phyloP scores from a whole-genome alignment of 225 moss, liverwort and hornwort genomes.

The Anthoceros angustus region DNA sequence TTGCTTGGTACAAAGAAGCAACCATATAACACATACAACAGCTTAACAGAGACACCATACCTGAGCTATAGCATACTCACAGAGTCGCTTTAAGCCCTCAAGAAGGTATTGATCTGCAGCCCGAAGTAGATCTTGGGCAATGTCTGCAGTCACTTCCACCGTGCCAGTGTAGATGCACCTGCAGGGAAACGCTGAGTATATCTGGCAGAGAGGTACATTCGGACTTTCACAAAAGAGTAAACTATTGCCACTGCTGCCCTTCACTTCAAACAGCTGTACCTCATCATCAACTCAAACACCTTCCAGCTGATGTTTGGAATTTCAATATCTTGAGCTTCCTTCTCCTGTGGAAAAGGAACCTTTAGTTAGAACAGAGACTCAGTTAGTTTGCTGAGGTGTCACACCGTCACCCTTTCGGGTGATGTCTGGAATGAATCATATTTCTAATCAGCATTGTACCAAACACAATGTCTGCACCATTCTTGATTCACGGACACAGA shows the following conservation, averaged over 20 bases:
- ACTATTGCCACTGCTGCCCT: no score
- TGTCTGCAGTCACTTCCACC: conserved; percentile 71
- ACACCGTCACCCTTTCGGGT: no score
- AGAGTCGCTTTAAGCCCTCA: conserved; percentile 86
- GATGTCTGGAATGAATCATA: no score
- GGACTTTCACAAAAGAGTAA: neutral
- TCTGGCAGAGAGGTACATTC: neutral
- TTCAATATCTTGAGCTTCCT: conserved; percentile 92
- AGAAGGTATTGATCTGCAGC: conserved; percentile 95
- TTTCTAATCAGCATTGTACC: neutral
- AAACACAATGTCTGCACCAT: neutral
- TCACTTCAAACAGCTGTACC: conserved; percentile 20
- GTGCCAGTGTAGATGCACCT: conserved; percentile 95
- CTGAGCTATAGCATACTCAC: conserved; percentile 90
- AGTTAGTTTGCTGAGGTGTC: neutral
- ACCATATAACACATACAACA: neutral
- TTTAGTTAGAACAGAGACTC: neutral
- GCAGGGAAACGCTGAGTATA: conserved; percentile 6
- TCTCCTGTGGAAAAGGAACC: conserved; percentile 37
- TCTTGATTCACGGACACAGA: neutral
- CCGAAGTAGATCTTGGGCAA: conserved; percentile 91
- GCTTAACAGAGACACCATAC: conserved; percentile 11
- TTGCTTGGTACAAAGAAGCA: neutral
- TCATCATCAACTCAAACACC: conserved; percentile 98
- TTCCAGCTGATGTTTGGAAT: conserved; percentile 99